A percentile compares a stretch with the other conserved stretches of the same genome.
Conservation (phyloP, 208 protist genomes). For the Strigomonas culicis region DNA sequence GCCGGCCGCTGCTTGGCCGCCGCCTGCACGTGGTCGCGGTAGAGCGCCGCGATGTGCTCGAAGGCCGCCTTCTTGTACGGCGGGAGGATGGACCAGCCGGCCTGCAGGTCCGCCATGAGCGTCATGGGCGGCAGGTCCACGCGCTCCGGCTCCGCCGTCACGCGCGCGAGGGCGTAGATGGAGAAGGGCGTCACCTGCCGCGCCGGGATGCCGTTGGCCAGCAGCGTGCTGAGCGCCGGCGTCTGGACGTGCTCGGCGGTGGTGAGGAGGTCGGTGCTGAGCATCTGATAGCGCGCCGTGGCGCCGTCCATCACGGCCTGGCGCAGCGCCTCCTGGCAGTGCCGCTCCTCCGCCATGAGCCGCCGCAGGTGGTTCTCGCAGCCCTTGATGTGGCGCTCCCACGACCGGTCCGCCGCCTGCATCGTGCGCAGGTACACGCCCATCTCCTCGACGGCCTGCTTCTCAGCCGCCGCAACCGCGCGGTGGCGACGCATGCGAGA, state of each 20-base stretch:
- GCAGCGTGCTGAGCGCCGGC: conserved; percentile 29
- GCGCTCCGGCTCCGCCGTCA: conserved; percentile 42
- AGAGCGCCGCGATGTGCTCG: conserved; percentile 33
- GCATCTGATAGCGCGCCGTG: conserved; percentile 41
- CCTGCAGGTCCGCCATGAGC: conserved; percentile 66
- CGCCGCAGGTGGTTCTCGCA: conserved; percentile 67
- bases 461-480: not conserved
- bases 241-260: conserved; percentile 19
- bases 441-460: conserved; percentile 48
- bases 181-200: conserved; percentile 58
- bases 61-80: conserved; percentile 47
- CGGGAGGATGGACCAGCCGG: conserved; percentile 64
- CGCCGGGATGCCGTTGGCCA: conserved; percentile 40
- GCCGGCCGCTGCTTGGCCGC: not conserved
- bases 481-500: not conserved
- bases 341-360: conserved; percentile 76
- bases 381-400: conserved; percentile 48
- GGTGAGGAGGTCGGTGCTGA: conserved; percentile 62
- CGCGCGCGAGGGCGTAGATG: conserved; percentile 63
- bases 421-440: conserved; percentile 66
- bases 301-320: conserved; percentile 55
- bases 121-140: conserved; percentile 32
- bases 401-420: conserved; percentile 48
- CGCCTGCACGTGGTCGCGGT: conserved; percentile 19
- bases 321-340: conserved; percentile 46